Conservation (phyloP, 2,329 filamentous ascomycete genomes). For the Pyrenophora graminea region DNA sequence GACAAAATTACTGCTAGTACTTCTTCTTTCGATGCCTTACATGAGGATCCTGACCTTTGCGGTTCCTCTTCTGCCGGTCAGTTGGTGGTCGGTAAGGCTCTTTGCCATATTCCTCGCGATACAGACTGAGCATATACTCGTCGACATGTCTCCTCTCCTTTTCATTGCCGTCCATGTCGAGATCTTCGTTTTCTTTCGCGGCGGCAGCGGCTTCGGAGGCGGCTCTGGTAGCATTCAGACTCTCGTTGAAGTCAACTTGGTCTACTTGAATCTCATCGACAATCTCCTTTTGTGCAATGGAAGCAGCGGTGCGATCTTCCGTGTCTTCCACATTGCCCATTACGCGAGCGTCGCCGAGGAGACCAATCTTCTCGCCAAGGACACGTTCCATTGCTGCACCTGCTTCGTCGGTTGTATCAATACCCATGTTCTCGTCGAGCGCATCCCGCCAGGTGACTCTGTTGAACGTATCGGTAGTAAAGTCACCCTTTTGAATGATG, state of each 20-base stretch:
- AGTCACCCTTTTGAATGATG: conserved; percentile 96
- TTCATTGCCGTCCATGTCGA: conserved; percentile 23
- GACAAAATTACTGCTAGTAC: conserved; percentile 18
- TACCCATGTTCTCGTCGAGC: conserved; percentile 55
- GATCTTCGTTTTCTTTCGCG: conserved; percentile 20
- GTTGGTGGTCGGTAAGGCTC: conserved; percentile 40
- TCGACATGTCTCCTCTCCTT: conserved; percentile 37
- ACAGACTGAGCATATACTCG: conserved; percentile 42
- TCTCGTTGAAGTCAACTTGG: conserved; percentile 48
- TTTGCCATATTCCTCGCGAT: conserved; percentile 38
- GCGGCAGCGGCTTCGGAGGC: conserved; percentile 23
- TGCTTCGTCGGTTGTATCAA: conserved; percentile 63
- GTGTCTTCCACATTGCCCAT: conserved; percentile 90
- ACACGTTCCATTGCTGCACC: conserved; percentile 86
- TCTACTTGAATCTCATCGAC: conserved; percentile 59
- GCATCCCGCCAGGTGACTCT: conserved; percentile 72
- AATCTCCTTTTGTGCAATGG: conserved; percentile 85
- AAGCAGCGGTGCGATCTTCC: conserved; percentile 88
- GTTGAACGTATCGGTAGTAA: conserved; percentile 95
- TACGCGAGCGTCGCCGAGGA: conserved; percentile 62
- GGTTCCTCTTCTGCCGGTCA: conserved; percentile 37
- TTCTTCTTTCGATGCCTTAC: conserved; percentile 35
- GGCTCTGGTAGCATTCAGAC: conserved; percentile 31
- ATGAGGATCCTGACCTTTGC: conserved; percentile 41
- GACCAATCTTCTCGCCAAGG: conserved; percentile 68